Conservation (phyloP, 148 eudicot genomes). For the Silene uniflora region DNA sequence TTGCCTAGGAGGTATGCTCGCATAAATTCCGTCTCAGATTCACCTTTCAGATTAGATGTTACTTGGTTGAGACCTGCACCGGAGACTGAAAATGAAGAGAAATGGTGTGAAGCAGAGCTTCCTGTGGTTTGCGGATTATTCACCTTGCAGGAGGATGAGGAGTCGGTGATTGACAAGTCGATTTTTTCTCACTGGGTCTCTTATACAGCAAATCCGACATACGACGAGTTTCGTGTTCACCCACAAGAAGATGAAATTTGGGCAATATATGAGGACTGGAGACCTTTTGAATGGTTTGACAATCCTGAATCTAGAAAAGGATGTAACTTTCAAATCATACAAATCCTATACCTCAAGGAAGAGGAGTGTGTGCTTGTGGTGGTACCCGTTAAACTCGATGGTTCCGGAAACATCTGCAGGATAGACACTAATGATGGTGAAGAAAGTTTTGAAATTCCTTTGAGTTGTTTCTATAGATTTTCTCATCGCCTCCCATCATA, state of each 20-base stretch:
- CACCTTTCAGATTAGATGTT: constrained; percentile 31
- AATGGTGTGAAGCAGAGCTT: constrained; percentile 54
- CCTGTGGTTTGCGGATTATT: constrained; percentile 64
- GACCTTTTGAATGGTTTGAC: constrained; percentile 45
- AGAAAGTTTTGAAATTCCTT: constrained; percentile 30
- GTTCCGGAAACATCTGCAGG: constrained; percentile 13
- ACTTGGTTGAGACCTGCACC: constrained; percentile 56
- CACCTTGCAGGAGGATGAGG: constrained; percentile 28
- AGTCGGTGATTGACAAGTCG: constrained; percentile 20
- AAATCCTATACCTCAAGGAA: constrained; percentile 34
- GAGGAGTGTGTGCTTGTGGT: constrained; percentile 20
- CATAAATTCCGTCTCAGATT: constrained; percentile 24
- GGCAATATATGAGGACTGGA: constrained; percentile 57
- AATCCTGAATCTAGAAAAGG: constrained; percentile 38
- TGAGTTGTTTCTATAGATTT: constrained; percentile 34
- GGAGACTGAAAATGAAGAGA: constrained; percentile 32
- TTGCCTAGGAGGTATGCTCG: constrained; percentile 43
- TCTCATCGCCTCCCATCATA: constrained; percentile 50
- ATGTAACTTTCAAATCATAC: constrained; percentile 40
- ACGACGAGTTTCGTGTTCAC: constrained; percentile 42
- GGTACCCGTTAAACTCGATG: constrained; percentile 23
- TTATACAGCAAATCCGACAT: constrained; percentile 31
- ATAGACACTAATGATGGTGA: constrained; percentile 6
- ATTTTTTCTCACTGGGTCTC: constrained; percentile 32
- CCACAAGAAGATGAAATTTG: constrained; percentile 60